phyloP scores from a whole-genome alignment of 2,329 filamentous ascomycete species.

The Akanthomyces uredinophilus region DNA sequence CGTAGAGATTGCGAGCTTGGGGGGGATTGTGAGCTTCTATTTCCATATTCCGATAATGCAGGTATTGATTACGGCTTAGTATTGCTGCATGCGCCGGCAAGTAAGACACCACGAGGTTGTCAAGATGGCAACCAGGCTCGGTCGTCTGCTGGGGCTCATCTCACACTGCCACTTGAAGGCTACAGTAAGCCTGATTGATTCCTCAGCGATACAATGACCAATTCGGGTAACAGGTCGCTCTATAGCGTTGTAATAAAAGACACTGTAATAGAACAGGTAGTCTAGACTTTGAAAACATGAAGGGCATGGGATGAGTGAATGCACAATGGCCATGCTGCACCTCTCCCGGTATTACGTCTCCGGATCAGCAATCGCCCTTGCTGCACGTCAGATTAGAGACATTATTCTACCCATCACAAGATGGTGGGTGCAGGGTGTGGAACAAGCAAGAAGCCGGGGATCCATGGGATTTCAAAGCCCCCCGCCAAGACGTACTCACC shows the following conservation, averaged over 20 bases:
- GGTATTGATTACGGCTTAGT: no score
- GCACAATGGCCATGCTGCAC: neutral
- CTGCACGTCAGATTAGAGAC: constrained; percentile 11
- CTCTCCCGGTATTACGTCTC: neutral
- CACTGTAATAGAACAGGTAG: no score
- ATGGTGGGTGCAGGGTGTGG: neutral
- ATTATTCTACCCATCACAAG: neutral
- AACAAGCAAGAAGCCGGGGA: neutral
- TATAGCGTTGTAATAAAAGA: no score
- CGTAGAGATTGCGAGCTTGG: no score
- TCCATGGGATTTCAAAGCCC: neutral
- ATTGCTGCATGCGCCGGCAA: neutral
- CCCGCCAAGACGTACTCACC: no score
- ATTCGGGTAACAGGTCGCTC: neutral
- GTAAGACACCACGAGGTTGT: neutral
- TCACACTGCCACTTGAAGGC: neutral
- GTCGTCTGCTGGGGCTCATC: neutral
- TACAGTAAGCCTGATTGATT: neutral
- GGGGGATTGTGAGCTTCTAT: no score
- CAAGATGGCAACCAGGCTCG: neutral
- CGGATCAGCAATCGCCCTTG: constrained; percentile 10
- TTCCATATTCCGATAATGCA: no score
- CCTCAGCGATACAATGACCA: neutral
- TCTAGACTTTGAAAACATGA: no score
- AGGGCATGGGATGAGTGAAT: no score